Percentiles rank a stretch among this genome's conserved stretches.
phyloP scores from a whole-genome alignment of 108 stramenopile species.

The Cylindrotheca fusiformis region DNA sequence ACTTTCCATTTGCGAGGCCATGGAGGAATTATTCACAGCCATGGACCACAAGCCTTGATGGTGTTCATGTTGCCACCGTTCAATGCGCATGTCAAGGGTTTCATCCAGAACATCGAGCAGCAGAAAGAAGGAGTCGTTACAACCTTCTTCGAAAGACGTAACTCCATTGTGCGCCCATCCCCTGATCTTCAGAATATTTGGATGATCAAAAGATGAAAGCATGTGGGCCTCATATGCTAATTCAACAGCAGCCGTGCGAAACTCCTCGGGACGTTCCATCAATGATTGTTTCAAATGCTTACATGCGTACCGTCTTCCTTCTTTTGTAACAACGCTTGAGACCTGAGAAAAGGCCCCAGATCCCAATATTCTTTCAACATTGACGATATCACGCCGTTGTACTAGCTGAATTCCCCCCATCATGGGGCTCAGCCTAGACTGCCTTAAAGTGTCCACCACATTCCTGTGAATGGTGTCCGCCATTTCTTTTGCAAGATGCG shows the following conservation, averaged over 20 bases:
- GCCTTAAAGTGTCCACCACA: slow-evolving; percentile 22
- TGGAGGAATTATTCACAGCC: background rate
- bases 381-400: slow-evolving; percentile 24
- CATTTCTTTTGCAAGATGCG: slow-evolving; percentile 10
- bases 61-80: slow-evolving; percentile 25
- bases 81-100: slow-evolving; percentile 55
- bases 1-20: slow-evolving; percentile 9
- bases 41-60: background rate
- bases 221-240: slow-evolving; percentile 75
- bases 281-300: slow-evolving; percentile 53
- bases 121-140: slow-evolving; percentile 54
- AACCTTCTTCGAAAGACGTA: slow-evolving; percentile 26
- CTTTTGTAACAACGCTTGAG: slow-evolving; percentile 14
- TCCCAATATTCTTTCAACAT: slow-evolving; percentile 42
- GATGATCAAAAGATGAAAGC: slow-evolving; percentile 65
- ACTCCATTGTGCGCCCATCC: slow-evolving; percentile 60
- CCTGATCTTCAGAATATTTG: slow-evolving; percentile 76
- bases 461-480: slow-evolving; percentile 32
- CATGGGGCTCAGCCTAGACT: slow-evolving; percentile 17
- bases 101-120: slow-evolving; percentile 53
- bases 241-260: slow-evolving; percentile 54
- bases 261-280: slow-evolving; percentile 41
- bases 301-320: slow-evolving; percentile 28
- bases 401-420: slow-evolving; percentile 26
- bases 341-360: slow-evolving; percentile 65